phyloP scores from a whole-genome alignment of 345 rosid genomes.

The Erodium maritimum region DNA sequence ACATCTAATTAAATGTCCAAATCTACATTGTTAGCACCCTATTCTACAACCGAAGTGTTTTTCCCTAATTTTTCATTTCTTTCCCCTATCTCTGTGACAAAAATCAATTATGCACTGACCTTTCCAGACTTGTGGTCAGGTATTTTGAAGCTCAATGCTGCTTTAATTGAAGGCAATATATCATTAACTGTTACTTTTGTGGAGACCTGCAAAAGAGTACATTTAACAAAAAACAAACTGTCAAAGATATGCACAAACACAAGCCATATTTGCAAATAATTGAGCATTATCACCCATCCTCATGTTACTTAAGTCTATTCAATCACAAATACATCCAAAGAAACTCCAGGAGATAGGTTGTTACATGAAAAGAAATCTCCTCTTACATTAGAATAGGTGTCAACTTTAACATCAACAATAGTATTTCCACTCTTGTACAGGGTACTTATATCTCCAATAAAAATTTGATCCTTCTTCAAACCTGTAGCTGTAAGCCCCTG shows the following conservation, averaged over 20 bases:
- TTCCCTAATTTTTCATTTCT: too few species aligned
- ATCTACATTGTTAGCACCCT: too few species aligned
- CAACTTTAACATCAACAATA: constrained; percentile 63
- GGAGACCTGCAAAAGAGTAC: constrained; percentile 31
- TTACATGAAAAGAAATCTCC: background rate
- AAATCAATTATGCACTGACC: constrained; percentile 35
- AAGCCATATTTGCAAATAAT: too few species aligned
- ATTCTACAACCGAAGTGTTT: background rate
- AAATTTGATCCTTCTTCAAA: constrained; percentile 45
- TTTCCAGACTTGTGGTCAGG: constrained; percentile 93
- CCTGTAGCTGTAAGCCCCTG: constrained; percentile 75
- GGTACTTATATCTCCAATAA: constrained; percentile 61
- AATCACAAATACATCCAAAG: background rate
- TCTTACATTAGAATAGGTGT: constrained; percentile 58
- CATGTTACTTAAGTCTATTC: too few species aligned
- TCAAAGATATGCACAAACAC: too few species aligned
- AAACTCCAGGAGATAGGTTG: background rate
- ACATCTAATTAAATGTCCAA: too few species aligned
- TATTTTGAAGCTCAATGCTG: constrained; percentile 48
- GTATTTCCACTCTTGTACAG: constrained; percentile 49
- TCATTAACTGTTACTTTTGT: constrained; percentile 60
- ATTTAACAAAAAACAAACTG: too few species aligned
- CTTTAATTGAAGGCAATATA: constrained; percentile 45
- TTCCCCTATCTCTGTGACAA: background rate
- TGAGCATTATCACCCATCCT: too few species aligned